Base-by-base conservation (phyloP, 192 early-diverging fungal genomes). In the Allomyces javanicus region DNA sequence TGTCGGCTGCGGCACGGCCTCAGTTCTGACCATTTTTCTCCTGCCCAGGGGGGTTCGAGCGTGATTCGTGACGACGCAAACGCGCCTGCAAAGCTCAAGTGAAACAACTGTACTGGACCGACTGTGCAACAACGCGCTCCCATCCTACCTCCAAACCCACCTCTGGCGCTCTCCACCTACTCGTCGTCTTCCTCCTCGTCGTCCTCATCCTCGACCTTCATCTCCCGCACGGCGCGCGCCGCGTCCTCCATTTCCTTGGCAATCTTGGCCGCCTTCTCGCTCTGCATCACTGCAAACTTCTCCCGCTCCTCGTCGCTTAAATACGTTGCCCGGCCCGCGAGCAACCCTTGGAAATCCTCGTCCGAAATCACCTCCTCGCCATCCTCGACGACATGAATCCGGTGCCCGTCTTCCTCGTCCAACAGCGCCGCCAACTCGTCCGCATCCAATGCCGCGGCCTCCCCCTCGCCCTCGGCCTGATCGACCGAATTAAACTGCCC, bases 401-500 rank as follows among this genome's bases (percentile, higher is more conserved):
- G 50, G 17, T 58, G 50, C 50, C 17, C 21, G 17, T 58, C 17
- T 12, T 58, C 50, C 50, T 58, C 21, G 3, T 21, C 17, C 3
- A 58, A 58, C 7, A 58, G 17, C 50, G 50, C 12, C 17, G 50
- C 17, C 21, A 58, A 14, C 17, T 58, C 50, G 12, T 4, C 50
- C 17, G 21, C 50, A 12, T 14, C 12, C 17, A n/a, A 58, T n/a
- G n/a, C n/a, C 21, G 4, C 12, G 4, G 3, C 50, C 50, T 58
- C 17, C 17, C 14, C 50, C 3, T 3, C 21, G 17, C 21, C 21
- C 17, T 65, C 44, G n/a, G n/a, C n/a, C n/a, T n/a, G n/a, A n/a
- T n/a, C 33, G 9, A 40, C 33, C 33, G 33, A 40, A 40, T 65
- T 27, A 10, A 45, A 40, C 64, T 68, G 67, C n/a, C 67, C 67